Base-by-base conservation (phyloP, 495 filamentous ascomycete genomes). In the Penicillium soppii region DNA sequence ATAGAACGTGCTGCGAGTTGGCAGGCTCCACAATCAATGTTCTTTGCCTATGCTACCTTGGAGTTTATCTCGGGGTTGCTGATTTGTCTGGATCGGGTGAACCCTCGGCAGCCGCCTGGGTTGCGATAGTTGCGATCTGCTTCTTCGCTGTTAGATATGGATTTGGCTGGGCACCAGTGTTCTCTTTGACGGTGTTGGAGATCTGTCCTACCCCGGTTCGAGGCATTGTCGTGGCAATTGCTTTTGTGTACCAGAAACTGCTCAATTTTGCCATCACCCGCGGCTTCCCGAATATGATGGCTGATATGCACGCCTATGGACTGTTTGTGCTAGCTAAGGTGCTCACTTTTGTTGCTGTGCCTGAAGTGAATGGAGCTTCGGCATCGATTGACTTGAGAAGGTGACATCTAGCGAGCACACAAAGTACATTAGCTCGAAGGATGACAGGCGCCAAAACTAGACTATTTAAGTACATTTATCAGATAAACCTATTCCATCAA, bases 61-160 rank as follows among this genome's bases (percentile, higher is more conserved):
- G 49, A n/a, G 47, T 43, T 13, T 65, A 58, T 38, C 53, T 65
- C 7, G 56, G 58, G 27, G 42, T 55, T 8, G 25, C 48, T 10
- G 42, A 54, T 15, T 15, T 58, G 22, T 54, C 50, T 1, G 26
- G 30, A 17, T 19, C 40, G 16, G 38, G 23, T 26, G 15, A 20
- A 7, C 54, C 53, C 27, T 57, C 55, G 9, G 26, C 58, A 4
- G 58, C 58, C 17, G 55, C 58, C 1, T 59, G 47, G 50, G 42
- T 61, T 13, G 53, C 58, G 5, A 59, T 65, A 30, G 58, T 65
- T 4, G 62, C 62, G 5, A 61, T 61, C 9, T 65, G 55, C 29
- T 17, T 65, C 22, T 65, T 54, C 17, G 62, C 62, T 0, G 33
- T 65, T 37, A 58, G 62, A 21, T 65, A 59, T 42, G 56, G 46